phyloP scores from a whole-genome alignment of 352 stramenopile genomes.

The Globisporangium irregulare region DNA sequence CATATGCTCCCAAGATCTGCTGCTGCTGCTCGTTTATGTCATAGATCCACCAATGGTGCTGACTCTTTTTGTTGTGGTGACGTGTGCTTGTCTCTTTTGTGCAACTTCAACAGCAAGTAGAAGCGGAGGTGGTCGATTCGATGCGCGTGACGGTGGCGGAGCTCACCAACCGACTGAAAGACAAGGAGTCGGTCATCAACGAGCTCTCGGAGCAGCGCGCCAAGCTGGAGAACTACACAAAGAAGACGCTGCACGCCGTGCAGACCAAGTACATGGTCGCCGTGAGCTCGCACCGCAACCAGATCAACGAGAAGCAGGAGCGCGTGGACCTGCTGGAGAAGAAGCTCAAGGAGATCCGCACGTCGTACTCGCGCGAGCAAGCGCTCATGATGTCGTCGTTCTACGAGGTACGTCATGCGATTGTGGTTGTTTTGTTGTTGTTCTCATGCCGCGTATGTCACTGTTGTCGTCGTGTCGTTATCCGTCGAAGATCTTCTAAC shows the following conservation, averaged over 20 bases:
- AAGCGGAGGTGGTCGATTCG: slow-evolving; percentile 67
- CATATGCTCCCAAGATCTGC: slow-evolving; percentile 7
- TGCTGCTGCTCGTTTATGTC: slow-evolving; percentile 5
- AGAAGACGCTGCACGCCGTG: slow-evolving; percentile 88
- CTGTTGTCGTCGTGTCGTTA: neutral
- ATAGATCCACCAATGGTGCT: neutral
- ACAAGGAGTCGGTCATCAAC: slow-evolving; percentile 88
- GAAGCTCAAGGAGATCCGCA: slow-evolving; percentile 80
- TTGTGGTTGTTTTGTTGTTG: neutral
- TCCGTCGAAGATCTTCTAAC: slow-evolving; percentile 7
- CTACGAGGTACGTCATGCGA: slow-evolving; percentile 59
- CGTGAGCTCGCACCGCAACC: slow-evolving; percentile 85
- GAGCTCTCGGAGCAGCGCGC: slow-evolving; percentile 80
- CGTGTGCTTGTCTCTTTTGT: neutral
- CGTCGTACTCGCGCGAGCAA: slow-evolving; percentile 81
- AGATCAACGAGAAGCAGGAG: slow-evolving; percentile 85
- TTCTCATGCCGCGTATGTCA: neutral
- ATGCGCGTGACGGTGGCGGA: slow-evolving; percentile 74
- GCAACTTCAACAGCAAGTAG: slow-evolving; percentile 34
- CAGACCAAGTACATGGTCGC: slow-evolving; percentile 91
- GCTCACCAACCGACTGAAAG: slow-evolving; percentile 83
- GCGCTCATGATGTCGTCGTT: slow-evolving; percentile 88
- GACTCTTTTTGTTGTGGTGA: slow-evolving; percentile 2
- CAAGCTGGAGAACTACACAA: slow-evolving; percentile 90
- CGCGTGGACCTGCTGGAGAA: slow-evolving; percentile 83